Base-by-base conservation (phyloP, 768 basidiomycete species). In the Lentinula lateritia region DNA sequence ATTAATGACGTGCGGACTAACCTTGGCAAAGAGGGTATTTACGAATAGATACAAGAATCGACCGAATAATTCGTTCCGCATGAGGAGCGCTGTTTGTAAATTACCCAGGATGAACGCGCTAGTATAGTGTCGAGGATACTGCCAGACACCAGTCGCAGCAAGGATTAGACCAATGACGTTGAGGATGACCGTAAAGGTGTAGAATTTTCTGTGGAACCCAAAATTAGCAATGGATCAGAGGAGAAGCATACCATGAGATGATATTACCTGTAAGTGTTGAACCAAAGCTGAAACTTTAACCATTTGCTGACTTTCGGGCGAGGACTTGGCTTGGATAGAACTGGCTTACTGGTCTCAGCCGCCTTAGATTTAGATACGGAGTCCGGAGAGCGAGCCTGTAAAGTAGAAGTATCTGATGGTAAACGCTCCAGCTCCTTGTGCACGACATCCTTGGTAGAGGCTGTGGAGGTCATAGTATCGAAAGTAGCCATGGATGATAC, bases 51-150 rank as follows among this genome's bases (percentile, higher is more conserved):
- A 93, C 13, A 93, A 68, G 39, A 85, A 71, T n/a, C 92, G 87
- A 9, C 90, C 89, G 64, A 93, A 93, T 1, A 92, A 76, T 65
- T 93, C 92, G 66, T 93, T 93, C 20, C 92, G 81, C 78, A 90
- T 83, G 20, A 93, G 78, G 60, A 93, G 85, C 5, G 90, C 84
- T 28, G 83, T 73, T 65, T 86, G 82, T 52, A 93, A 72, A 66
- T 93, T 93, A 0, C 89, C 92, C 1, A 91, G 75, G 8, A 88
- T 87, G 61, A 91, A 79, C 10, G 89, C 88, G 65, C 89, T 86
- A 16, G 86, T 82, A 66, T 88, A 88, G 60, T 75, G 72, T 16
- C 76, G 73, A 4, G 89, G 83, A 67, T 93, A 93, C 20, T 78
- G 77, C 85, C 88, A 93, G 56, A 80, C 79, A 16, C 82, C 84